Conservation (phyloP, 345 rosid species). For the Euphorbia pulcherrima region DNA sequence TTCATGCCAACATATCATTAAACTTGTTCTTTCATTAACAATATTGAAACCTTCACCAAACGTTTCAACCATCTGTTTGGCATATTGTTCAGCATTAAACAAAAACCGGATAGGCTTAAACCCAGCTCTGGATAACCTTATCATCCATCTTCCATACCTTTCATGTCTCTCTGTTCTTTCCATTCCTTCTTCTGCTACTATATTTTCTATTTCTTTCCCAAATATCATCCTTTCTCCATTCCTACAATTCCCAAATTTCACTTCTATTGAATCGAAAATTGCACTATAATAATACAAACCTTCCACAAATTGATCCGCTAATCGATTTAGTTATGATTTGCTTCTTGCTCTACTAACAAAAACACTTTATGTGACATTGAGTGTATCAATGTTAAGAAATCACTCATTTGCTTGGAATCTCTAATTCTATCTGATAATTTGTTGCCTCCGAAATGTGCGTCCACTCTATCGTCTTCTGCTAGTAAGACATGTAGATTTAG, state of each 20-base stretch:
- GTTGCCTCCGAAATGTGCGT: conserved; percentile 38
- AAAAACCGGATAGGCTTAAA: conserved; percentile 43
- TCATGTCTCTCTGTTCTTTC: conserved; percentile 55
- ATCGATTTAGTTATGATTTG: conserved; percentile 35
- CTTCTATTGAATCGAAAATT: conserved; percentile 42
- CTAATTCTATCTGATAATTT: conserved; percentile 13
- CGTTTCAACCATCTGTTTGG: conserved; percentile 29
- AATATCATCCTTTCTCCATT: conserved; percentile 28
- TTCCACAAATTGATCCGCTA: conserved; percentile 38
- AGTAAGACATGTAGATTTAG: conserved; percentile 41
- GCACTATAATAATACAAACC: conserved; percentile 55
- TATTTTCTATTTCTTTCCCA: conserved; percentile 49
- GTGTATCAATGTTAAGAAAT: conserved; percentile 29
- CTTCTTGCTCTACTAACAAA: conserved; percentile 46
- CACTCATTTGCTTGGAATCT: conserved; percentile 33
- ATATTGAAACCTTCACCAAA: conserved; percentile 41
- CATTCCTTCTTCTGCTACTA: conserved; percentile 47
- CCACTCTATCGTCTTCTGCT: conserved; percentile 48
- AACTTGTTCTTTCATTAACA: conserved; percentile 32
- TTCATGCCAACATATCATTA: conserved; percentile 58
- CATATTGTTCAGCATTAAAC: conserved; percentile 24
- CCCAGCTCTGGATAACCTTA: conserved; percentile 33
- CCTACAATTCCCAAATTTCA: conserved; percentile 7
- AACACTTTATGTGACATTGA: conserved; percentile 36
- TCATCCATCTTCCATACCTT: conserved; percentile 37